Evolutionary conservation across 2,329 filamentous ascomycete species (phyloP).

Genomic region (Arthrinium puccinioides): DNA sequence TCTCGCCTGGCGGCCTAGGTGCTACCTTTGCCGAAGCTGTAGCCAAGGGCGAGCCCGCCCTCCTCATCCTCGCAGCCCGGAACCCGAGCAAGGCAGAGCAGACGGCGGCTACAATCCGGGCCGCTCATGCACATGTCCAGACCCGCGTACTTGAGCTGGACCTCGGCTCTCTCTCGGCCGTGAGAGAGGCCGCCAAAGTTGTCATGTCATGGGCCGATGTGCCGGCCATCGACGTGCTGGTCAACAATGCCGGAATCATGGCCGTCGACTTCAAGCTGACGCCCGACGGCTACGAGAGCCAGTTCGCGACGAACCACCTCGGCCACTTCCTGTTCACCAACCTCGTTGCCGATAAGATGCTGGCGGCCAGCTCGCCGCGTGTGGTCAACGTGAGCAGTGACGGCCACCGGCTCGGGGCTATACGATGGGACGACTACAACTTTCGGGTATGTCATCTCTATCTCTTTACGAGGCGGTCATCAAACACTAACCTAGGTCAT

Average conservation of each 20-base stretch:
- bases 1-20: constrained; percentile 30
- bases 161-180: constrained; percentile 1
- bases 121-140: constrained; percentile 22
- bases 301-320: constrained; percentile 28
- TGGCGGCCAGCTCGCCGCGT: constrained; percentile 17
- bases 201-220: constrained; percentile 23
- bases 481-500: background rate
- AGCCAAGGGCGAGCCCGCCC: constrained; percentile 27
- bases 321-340: constrained; percentile 31
- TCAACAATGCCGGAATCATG: constrained; percentile 36
- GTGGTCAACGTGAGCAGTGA: constrained; percentile 35
- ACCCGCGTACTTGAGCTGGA: constrained; percentile 19
- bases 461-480: too few relatives aligned
- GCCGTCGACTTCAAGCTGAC: constrained; percentile 18
- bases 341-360: constrained; percentile 21
- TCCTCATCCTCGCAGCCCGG: constrained; percentile 38
- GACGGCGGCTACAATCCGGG: constrained; percentile 25
- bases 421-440: constrained; percentile 34
- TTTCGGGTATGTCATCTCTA: constrained; percentile 31
- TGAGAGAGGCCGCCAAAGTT: constrained; percentile 24
- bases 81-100: constrained; percentile 29
- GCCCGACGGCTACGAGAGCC: constrained; percentile 29
- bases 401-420: constrained; percentile 30
- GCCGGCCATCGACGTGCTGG: constrained; percentile 16
- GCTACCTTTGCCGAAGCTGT: constrained; percentile 26